Conservation (phyloP, 257 asterid species). For the Solanum bulbocastanum region DNA sequence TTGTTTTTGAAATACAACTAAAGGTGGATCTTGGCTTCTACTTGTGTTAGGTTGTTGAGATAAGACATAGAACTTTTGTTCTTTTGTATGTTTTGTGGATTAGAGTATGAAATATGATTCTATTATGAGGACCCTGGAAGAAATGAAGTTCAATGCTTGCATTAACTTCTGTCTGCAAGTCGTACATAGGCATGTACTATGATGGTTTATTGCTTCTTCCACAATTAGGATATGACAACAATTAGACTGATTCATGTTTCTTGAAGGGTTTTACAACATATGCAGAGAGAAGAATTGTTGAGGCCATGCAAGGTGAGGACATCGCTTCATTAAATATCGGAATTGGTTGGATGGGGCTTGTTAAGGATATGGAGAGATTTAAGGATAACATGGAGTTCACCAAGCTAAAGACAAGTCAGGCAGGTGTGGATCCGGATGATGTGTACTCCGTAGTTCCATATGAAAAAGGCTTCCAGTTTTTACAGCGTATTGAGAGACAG, state of each 20-base stretch:
- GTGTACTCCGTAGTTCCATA: constrained; percentile 74
- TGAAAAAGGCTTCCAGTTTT: constrained; percentile 93
- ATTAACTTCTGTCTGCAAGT: neutral
- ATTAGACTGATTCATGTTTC: neutral
- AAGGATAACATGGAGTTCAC: constrained; percentile 84
- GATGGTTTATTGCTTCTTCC: neutral
- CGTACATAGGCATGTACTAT: neutral
- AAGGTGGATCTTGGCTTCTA: neutral
- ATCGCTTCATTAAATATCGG: constrained; percentile 63
- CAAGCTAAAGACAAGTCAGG: constrained; percentile 75
- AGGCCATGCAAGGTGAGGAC: constrained; percentile 87
- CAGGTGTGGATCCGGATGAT: constrained; percentile 89
- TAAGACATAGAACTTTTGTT: neutral
- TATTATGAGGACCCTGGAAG: neutral
- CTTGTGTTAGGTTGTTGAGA: neutral
- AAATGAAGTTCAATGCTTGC: neutral
- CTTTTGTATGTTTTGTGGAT: neutral
- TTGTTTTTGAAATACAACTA: neutral
- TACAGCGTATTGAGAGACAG: constrained; percentile 95
- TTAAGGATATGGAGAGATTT: constrained; percentile 64
- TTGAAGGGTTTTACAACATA: constrained; percentile 87
- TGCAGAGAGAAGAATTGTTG: constrained; percentile 90
- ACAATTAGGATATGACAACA: neutral
- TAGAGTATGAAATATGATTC: neutral
- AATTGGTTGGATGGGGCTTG: constrained; percentile 84